A percentile compares a stretch with the other conserved stretches of the same genome.
Evolutionary conservation across 257 asterid species (phyloP).

Genomic region (Solanum bukasovii): DNA sequence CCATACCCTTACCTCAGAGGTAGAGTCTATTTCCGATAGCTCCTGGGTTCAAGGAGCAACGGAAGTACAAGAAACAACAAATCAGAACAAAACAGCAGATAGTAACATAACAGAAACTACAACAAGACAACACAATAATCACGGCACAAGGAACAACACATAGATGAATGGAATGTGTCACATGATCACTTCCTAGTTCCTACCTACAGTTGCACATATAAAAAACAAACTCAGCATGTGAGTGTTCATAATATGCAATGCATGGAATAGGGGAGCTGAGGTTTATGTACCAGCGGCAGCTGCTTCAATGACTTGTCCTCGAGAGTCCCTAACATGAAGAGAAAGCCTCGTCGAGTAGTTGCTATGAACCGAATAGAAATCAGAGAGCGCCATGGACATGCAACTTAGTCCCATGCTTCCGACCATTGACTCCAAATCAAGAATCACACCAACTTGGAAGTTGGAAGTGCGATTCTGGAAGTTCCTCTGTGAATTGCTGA

Average conservation of each 20-base stretch:
- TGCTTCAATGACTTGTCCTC: constrained; percentile 26
- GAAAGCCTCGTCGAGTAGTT: constrained; percentile 22
- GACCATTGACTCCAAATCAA: constrained; percentile 15
- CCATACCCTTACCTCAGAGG: neutral
- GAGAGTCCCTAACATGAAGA: constrained; percentile 28
- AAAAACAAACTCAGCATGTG: neutral
- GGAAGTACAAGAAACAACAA: neutral
- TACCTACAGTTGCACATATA: neutral
- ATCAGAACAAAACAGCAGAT: neutral
- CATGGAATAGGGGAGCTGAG: neutral
- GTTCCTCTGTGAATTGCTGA: constrained; percentile 18
- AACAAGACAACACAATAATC: neutral
- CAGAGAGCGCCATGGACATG: constrained; percentile 26
- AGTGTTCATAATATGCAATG: neutral
- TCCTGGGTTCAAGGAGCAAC: neutral
- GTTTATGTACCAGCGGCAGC: constrained; percentile 33
- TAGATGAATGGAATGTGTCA: neutral
- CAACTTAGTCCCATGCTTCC: constrained; percentile 33
- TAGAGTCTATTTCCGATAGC: neutral
- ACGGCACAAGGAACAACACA: neutral
- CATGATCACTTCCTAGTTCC: neutral
- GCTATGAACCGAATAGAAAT: constrained; percentile 19
- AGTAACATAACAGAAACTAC: neutral
- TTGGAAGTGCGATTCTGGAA: neutral
- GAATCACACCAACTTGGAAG: constrained; percentile 18